Percentiles rank a stretch among this genome's conserved stretches.
Evolutionary conservation across 306 rosid genomes (phyloP).

Genomic region (Acmispon strigosus): DNA sequence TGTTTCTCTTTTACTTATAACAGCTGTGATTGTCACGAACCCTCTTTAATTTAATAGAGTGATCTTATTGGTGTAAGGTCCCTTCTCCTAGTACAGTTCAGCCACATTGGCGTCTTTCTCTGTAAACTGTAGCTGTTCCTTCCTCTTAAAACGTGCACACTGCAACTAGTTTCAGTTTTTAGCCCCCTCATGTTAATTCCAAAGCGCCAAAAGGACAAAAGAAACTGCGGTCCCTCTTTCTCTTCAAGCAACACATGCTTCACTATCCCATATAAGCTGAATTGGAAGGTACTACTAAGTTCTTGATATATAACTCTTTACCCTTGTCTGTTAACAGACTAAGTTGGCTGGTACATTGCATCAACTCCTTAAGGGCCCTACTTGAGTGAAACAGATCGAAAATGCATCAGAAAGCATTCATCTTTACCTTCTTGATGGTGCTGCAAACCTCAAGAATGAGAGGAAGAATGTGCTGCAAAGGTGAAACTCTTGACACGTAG

Average conservation of each 20-base stretch:
- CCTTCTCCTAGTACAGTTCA: slow-evolving; percentile 30
- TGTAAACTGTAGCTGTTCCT: slow-evolving; percentile 12
- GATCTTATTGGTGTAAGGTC: slow-evolving; percentile 26
- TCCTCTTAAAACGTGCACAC: slow-evolving; percentile 28
- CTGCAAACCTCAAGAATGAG: slow-evolving; percentile 8
- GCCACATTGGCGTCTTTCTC: slow-evolving; percentile 32
- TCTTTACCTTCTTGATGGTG: slow-evolving; percentile 19
- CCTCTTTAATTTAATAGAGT: slow-evolving; percentile 22
- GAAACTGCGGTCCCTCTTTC: slow-evolving; percentile 38
- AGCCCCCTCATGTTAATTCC: slow-evolving; percentile 26
- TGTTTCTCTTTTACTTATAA: slow-evolving; percentile 19
- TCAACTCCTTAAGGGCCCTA: slow-evolving; percentile 32
- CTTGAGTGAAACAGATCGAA: slow-evolving; percentile 27
- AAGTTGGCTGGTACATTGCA: slow-evolving; percentile 29
- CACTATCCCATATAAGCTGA: slow-evolving; percentile 27
- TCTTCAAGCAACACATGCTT: slow-evolving; percentile 34
- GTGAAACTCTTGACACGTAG: slow-evolving; percentile 7
- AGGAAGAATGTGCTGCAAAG: slow-evolving; percentile 12
- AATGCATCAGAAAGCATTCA: slow-evolving; percentile 14
- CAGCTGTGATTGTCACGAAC: slow-evolving; percentile 44
- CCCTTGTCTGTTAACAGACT: slow-evolving; percentile 36
- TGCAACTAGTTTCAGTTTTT: slow-evolving; percentile 16
- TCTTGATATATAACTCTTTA: slow-evolving; percentile 37
- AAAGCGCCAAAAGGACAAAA: slow-evolving; percentile 32
- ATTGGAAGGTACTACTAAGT: slow-evolving; percentile 35